A percentile compares a stretch with the other conserved stretches of the same genome.
phyloP scores from a whole-genome alignment of 768 basidiomycete genomes.

The Grammothele lineata region DNA sequence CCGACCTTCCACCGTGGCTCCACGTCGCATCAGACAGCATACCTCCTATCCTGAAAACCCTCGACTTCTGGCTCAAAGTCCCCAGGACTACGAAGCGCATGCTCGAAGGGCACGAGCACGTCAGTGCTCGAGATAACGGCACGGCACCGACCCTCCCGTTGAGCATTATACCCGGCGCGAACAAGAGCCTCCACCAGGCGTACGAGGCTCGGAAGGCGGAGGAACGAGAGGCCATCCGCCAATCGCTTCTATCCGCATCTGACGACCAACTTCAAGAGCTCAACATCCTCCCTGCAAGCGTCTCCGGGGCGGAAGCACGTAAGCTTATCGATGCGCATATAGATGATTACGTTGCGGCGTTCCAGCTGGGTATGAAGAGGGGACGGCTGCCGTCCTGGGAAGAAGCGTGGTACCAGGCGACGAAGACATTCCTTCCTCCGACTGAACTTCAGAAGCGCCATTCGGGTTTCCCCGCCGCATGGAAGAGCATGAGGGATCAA shows the following conservation, averaged over 20 bases:
- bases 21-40: not conserved
- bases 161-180: too few relatives aligned
- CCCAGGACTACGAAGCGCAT: not conserved
- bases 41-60: not conserved
- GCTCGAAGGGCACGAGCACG: not conserved
- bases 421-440: conserved; percentile 24
- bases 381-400: too few relatives aligned
- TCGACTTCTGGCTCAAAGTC: conserved; percentile 2
- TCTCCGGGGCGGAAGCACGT: too few relatives aligned
- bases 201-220: too few relatives aligned
- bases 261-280: not conserved
- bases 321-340: too few relatives aligned
- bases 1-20: not conserved
- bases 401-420: conserved; percentile 23
- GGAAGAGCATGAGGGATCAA: not conserved
- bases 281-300: too few relatives aligned
- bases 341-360: not conserved
- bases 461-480: conserved; percentile 20
- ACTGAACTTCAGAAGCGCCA: conserved; percentile 20
- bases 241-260: not conserved
- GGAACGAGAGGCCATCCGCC: too few relatives aligned
- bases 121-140: too few relatives aligned
- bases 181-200: too few relatives aligned
- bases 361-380: conserved; percentile 21
- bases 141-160: too few relatives aligned